These are phyloP conservation scores for Platismatia glauca DNA, from an alignment of 495 filamentous ascomycete species.

Conservation along the genomic window DNA sequence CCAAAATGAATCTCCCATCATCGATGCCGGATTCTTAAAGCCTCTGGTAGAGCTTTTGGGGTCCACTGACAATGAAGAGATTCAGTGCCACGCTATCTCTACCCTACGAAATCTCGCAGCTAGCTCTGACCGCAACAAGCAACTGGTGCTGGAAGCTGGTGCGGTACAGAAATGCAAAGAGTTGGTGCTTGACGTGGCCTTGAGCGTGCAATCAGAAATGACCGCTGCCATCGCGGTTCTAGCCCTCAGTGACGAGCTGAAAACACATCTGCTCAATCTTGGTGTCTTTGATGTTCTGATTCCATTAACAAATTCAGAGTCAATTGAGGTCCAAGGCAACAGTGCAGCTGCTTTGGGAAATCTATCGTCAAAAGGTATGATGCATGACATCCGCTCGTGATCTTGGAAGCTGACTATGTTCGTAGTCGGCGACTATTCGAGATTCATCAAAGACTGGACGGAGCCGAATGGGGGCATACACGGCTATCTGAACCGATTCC, in stretches of 20 bases:
- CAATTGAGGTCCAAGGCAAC: constrained; percentile 96
- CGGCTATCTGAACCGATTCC: constrained; percentile 85
- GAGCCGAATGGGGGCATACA: constrained; percentile 91
- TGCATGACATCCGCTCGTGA: not conserved
- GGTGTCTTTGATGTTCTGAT: constrained; percentile 97
- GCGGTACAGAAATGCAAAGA: constrained; percentile 98
- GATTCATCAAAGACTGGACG: constrained; percentile 89
- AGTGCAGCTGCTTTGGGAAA: constrained; percentile 94
- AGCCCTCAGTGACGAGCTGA: constrained; percentile 90
- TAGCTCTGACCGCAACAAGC: constrained; percentile 94
- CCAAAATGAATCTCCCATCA: constrained; percentile 98
- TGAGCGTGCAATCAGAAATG: constrained; percentile 97
- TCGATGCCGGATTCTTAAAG: constrained; percentile 91
- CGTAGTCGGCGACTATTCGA: constrained; percentile 87
- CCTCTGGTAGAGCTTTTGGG: constrained; percentile 89
- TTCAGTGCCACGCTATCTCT: constrained; percentile 97
- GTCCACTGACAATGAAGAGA: constrained; percentile 95
- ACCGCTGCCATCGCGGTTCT: constrained; percentile 97
- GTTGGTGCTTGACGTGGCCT: constrained; percentile 82
- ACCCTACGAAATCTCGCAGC: constrained; percentile 92
- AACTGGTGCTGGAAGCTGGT: constrained; percentile 88
- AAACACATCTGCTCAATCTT: constrained; percentile 79
- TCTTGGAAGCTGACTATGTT: constrained; percentile 19
- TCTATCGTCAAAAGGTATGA: constrained; percentile 87
- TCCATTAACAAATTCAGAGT: constrained; percentile 86